Conservation (phyloP, 1,284 basidiomycete genomes). For the Laetiporus sulphureus region DNA sequence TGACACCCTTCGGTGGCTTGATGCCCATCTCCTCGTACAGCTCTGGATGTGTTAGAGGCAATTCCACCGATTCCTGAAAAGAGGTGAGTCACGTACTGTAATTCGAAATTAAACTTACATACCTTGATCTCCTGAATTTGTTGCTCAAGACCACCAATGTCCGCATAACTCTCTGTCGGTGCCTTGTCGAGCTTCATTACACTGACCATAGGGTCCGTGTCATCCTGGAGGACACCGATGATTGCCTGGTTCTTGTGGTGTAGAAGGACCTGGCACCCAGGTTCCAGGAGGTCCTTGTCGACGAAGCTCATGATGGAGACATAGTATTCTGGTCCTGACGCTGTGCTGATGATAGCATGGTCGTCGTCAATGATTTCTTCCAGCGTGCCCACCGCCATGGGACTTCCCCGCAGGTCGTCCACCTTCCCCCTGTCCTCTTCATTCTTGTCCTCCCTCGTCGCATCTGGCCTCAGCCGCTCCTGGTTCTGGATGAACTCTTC, state of each 20-base stretch:
- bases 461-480: slow-evolving; percentile 80
- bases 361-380: slow-evolving; percentile 99
- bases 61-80: slow-evolving; percentile 89
- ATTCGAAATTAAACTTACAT: slow-evolving; percentile 12
- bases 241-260: slow-evolving; percentile 97
- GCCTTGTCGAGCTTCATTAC: slow-evolving; percentile 99
- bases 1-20: slow-evolving; percentile 97
- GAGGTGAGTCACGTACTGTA: slow-evolving; percentile 5
- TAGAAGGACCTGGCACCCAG: slow-evolving; percentile 90
- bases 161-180: slow-evolving; percentile 97
- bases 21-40: slow-evolving; percentile 99
- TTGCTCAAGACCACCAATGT: slow-evolving; percentile 93
- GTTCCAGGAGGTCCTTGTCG: slow-evolving; percentile 97
- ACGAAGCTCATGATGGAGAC: slow-evolving; percentile 99
- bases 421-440: slow-evolving; percentile 93
- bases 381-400: slow-evolving; percentile 95
- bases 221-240: slow-evolving; percentile 94
- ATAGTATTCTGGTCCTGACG: slow-evolving; percentile 95
- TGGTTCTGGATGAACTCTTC: slow-evolving; percentile 98
- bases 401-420: slow-evolving; percentile 91
- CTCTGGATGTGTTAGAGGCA: slow-evolving; percentile 97
- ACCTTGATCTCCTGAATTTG: slow-evolving; percentile 99
- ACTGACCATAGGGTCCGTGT: slow-evolving; percentile 96
- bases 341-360: slow-evolving; percentile 95
- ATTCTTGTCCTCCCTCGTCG: slow-evolving; percentile 88